Conservation (phyloP, 495 filamentous ascomycete species). For the Podospora pseudopauciseta region DNA sequence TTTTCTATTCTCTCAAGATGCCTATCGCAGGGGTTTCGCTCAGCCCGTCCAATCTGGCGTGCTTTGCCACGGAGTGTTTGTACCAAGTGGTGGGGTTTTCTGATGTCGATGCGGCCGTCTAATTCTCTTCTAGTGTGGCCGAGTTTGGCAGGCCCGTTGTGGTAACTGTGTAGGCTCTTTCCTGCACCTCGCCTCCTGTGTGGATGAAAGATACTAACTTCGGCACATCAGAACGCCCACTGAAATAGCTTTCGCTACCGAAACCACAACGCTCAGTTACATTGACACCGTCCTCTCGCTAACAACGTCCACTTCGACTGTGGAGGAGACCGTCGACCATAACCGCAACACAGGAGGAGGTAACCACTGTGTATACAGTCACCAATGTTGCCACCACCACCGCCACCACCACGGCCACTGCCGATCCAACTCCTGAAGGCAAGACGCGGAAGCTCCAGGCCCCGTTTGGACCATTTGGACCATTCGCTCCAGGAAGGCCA, state of each 20-base stretch:
- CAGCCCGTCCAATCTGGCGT: too few relatives aligned
- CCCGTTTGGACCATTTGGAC: too few relatives aligned
- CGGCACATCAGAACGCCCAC: neutral
- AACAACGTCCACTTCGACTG: neutral
- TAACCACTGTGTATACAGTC: neutral
- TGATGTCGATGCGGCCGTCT: too few relatives aligned
- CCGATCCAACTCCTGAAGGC: neutral
- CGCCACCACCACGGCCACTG: neutral
- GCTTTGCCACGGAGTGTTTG: too few relatives aligned
- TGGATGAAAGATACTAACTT: neutral
- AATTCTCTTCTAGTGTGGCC: neutral
- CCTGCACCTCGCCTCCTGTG: neutral
- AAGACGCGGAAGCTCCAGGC: neutral
- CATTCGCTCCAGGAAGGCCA: too few relatives aligned
- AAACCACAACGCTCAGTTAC: neutral
- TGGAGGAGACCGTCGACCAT: neutral
- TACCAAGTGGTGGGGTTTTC: too few relatives aligned
- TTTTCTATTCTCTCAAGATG: too few relatives aligned
- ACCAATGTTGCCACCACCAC: neutral
- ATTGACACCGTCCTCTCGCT: constrained; percentile 1
- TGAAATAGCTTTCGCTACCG: neutral
- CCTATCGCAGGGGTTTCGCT: too few relatives aligned
- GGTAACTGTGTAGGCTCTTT: neutral
- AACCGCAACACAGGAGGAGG: neutral
- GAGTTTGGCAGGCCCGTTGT: neutral